Conservation (phyloP, 2,329 filamentous ascomycete species). For the Sporothrix mexicana region DNA sequence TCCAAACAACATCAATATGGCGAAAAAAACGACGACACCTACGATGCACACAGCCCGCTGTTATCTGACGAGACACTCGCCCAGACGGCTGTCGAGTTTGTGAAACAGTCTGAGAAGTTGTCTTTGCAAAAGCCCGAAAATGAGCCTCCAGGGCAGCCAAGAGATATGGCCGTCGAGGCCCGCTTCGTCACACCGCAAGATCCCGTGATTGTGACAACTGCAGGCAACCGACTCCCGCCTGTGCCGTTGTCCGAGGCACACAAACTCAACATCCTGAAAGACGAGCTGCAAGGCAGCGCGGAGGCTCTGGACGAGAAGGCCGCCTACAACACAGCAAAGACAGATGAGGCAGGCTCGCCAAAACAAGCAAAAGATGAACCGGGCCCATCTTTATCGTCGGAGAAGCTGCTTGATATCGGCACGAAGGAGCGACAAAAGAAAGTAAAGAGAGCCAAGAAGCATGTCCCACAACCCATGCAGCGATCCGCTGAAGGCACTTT, state of each 20-base stretch:
- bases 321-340: background rate
- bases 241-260: constrained; percentile 73
- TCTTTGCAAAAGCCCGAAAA: constrained; percentile 49
- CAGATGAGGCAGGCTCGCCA: background rate
- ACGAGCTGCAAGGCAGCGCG: constrained; percentile 49
- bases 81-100: constrained; percentile 60
- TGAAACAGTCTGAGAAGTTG: constrained; percentile 65
- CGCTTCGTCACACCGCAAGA: constrained; percentile 72
- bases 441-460: constrained; percentile 44
- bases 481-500: constrained; percentile 53
- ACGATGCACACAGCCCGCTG: background rate
- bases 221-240: constrained; percentile 69
- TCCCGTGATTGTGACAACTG: constrained; percentile 70
- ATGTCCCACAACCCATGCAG: background rate
- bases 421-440: background rate
- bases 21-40: background rate
- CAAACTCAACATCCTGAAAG: constrained; percentile 69
- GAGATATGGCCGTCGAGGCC: constrained; percentile 65
- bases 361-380: background rate
- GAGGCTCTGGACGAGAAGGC: constrained; percentile 23
- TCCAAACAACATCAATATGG: constrained; percentile 7
- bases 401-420: constrained; percentile 14
- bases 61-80: constrained; percentile 42
- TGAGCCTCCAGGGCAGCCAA: constrained; percentile 9
- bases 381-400: background rate